Conservation (phyloP, 208 protist species). For the Trypanosoma conorhini region DNA sequence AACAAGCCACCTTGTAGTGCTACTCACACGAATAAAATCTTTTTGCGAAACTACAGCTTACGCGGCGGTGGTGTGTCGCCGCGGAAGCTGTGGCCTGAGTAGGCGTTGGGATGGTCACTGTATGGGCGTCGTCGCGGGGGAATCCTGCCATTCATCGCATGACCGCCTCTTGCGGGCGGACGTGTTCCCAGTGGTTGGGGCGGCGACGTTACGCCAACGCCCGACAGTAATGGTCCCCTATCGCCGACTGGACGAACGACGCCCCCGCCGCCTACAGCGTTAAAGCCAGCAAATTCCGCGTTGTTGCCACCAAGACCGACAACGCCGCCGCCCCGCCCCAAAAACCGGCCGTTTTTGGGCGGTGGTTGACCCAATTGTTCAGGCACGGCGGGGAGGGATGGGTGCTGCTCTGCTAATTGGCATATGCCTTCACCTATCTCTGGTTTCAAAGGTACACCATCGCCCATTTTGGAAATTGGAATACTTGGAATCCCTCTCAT, state of each 20-base stretch:
- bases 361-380: constrained; percentile 6
- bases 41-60: constrained; percentile 10
- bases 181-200: constrained; percentile 13
- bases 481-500: constrained; percentile 30
- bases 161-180: constrained; percentile 4
- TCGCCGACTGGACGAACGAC: constrained; percentile 5
- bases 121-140: constrained; percentile 8
- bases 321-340: constrained; percentile 5
- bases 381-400: constrained; percentile 1
- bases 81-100: not conserved
- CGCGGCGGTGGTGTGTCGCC: constrained; percentile 11
- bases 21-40: constrained; percentile 4
- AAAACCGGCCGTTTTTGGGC: constrained; percentile 18
- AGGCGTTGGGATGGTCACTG: constrained; percentile 1
- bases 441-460: constrained; percentile 58
- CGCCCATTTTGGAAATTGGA: constrained; percentile 49
- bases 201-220: not conserved
- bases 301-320: not conserved
- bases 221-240: not conserved
- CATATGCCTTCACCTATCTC: constrained; percentile 56
- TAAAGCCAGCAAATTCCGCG: not conserved
- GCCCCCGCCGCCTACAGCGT: not conserved
- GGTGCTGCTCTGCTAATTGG: constrained; percentile 39
- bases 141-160: constrained; percentile 8
- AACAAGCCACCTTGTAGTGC: not conserved